Evolutionary conservation across 345 rosid species (phyloP).

Genomic region (Gynandropsis gynandra): DNA sequence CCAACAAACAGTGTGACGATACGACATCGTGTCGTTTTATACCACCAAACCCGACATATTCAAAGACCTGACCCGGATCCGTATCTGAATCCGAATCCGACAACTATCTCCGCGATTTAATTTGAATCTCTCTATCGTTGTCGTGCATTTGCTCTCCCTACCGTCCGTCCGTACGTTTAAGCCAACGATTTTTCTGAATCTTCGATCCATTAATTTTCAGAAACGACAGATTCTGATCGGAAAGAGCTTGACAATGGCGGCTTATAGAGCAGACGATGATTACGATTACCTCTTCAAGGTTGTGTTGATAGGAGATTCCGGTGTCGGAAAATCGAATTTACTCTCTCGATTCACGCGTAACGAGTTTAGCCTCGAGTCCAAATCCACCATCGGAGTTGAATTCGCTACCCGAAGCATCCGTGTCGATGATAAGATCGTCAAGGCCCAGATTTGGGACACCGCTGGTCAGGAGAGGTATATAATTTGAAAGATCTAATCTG

Average conservation of each 20-base stretch:
- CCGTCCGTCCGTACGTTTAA: background rate
- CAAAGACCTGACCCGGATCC: too few species aligned
- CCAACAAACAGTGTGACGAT: too few species aligned
- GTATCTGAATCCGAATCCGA: too few species aligned
- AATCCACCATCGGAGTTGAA: constrained; percentile 80
- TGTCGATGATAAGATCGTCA: constrained; percentile 69
- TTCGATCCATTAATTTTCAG: background rate
- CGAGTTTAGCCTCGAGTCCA: constrained; percentile 80
- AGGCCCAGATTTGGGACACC: constrained; percentile 91
- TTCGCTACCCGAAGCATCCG: constrained; percentile 75
- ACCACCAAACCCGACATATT: too few species aligned
- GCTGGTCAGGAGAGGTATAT: constrained; percentile 73
- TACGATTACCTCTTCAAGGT: constrained; percentile 79
- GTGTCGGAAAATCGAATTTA: constrained; percentile 76
- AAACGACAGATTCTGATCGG: constrained; percentile 11
- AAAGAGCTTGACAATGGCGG: constrained; percentile 35
- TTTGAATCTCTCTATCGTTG: constrained; percentile 17
- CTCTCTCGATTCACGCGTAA: constrained; percentile 67
- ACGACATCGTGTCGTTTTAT: too few species aligned
- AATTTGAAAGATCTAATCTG: background rate
- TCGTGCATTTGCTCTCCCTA: constrained; percentile 6
- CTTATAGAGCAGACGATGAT: constrained; percentile 75
- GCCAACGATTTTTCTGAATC: constrained; percentile 1
- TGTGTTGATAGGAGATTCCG: constrained; percentile 73
- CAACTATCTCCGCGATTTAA: background rate